A percentile compares a stretch with the other conserved stretches of the same genome.
Evolutionary conservation across 2,329 filamentous ascomycete species (phyloP).

Genomic region (Furcasterigmium sp.): DNA sequence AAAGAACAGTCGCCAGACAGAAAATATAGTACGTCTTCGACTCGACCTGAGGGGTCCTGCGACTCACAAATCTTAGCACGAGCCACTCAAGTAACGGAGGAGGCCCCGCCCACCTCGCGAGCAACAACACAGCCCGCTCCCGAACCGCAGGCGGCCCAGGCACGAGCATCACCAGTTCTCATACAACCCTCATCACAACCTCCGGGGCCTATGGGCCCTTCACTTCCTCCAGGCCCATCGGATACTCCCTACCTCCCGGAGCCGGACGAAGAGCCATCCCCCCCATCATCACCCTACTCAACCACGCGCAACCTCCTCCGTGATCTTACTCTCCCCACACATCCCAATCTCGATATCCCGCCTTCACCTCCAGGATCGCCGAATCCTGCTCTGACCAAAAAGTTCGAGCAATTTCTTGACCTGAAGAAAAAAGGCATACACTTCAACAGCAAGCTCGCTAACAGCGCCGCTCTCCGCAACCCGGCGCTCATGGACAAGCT

Average conservation of each 20-base stretch:
- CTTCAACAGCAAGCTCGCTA: slow-evolving; percentile 70
- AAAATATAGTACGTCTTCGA: too few relatives aligned
- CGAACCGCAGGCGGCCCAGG: too few relatives aligned
- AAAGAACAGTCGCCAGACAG: too few relatives aligned
- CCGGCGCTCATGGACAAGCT: slow-evolving; percentile 69
- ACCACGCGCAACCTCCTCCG: slow-evolving; percentile 59
- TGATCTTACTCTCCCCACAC: slow-evolving; percentile 66
- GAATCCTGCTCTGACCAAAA: slow-evolving; percentile 48
- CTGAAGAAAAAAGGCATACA: slow-evolving; percentile 74
- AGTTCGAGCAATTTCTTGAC: slow-evolving; percentile 68
- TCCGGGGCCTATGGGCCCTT: slow-evolving; percentile 25
- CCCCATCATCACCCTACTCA: slow-evolving; percentile 62
- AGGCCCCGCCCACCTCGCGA: too few relatives aligned
- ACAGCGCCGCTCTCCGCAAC: slow-evolving; percentile 63
- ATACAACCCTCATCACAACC: background rate
- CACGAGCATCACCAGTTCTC: too few relatives aligned
- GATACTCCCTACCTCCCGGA: slow-evolving; percentile 11
- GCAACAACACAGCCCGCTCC: too few relatives aligned
- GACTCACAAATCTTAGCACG: too few relatives aligned
- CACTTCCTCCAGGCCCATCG: slow-evolving; percentile 25
- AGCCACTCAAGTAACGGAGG: too few relatives aligned
- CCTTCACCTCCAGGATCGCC: slow-evolving; percentile 64
- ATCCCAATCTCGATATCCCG: slow-evolving; percentile 70
- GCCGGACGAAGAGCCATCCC: slow-evolving; percentile 13
- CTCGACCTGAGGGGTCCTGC: too few relatives aligned